These are phyloP conservation scores for Ruellia speciosa DNA, from an alignment of 305 asterid genomes.

Conservation along the genomic window DNA sequence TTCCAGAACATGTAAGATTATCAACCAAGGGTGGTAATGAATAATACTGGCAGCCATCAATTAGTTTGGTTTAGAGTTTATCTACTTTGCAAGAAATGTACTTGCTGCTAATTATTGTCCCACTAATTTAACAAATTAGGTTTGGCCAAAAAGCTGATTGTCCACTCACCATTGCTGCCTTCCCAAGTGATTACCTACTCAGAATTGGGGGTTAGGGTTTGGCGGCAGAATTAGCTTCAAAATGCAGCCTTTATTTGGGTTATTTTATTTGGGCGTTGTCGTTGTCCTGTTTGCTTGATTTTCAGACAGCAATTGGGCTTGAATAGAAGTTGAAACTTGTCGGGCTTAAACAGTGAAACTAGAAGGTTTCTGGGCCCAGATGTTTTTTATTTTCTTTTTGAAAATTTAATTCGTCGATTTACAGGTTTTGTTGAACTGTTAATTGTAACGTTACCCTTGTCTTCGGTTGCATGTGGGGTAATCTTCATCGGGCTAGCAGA, in stretches of 20 bases:
- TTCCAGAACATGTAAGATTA: no score
- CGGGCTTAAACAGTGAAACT: not conserved
- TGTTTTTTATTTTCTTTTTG: no score
- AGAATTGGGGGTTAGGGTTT: not conserved
- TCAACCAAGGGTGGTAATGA: no score
- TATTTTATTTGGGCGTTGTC: not conserved
- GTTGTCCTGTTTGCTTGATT: no score
- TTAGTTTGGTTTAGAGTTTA: not conserved
- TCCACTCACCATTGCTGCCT: not conserved
- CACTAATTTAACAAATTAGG: not conserved
- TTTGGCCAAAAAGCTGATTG: not conserved
- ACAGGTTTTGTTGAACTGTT: not conserved
- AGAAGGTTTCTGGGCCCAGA: not conserved
- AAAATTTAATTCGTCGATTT: no score
- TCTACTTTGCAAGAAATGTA: not conserved
- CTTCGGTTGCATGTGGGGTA: slow-evolving; percentile 43
- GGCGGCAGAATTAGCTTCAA: no score
- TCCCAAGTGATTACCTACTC: not conserved
- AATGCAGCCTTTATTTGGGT: not conserved
- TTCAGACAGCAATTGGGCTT: not conserved
- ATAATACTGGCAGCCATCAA: no score
- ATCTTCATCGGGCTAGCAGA: slow-evolving; percentile 30
- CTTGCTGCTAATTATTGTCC: not conserved
- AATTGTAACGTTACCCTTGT: not conserved
- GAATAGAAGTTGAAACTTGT: not conserved